A percentile compares a stretch with the other conserved stretches of the same genome.
Conservation (phyloP, 768 basidiomycete genomes). For the Trametopsis cervina region DNA sequence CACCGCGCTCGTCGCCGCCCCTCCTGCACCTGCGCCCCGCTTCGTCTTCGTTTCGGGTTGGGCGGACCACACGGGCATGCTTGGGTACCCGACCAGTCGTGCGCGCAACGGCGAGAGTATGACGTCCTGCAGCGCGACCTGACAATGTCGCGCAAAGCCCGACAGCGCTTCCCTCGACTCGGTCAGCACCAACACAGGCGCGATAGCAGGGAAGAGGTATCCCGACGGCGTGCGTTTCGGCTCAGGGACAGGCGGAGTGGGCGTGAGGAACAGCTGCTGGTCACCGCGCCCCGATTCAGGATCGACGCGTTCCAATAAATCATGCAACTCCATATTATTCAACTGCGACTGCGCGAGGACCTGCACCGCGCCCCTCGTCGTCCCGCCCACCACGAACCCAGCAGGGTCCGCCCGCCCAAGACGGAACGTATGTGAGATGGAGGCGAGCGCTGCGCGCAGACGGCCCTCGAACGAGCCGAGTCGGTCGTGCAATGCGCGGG, state of each 20-base stretch:
- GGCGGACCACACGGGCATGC: constrained; percentile 59
- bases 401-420: constrained; percentile 46
- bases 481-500: constrained; percentile 64
- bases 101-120: constrained; percentile 78
- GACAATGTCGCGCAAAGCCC: constrained; percentile 64
- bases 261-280: constrained; percentile 11
- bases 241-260: constrained; percentile 20
- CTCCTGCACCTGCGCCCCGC: constrained; percentile 35
- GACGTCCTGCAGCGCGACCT: constrained; percentile 70
- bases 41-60: constrained; percentile 40
- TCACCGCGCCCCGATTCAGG: constrained; percentile 25
- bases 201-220: constrained; percentile 9
- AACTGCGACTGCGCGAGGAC: constrained; percentile 79
- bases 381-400: constrained; percentile 46
- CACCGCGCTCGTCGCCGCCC: constrained; percentile 34
- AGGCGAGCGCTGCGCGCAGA: constrained; percentile 49
- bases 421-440: constrained; percentile 54
- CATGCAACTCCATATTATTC: constrained; percentile 72
- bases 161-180: constrained; percentile 50
- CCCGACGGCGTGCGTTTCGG: constrained; percentile 24
- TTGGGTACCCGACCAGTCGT: constrained; percentile 66
- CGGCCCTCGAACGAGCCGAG: constrained; percentile 64
- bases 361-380: constrained; percentile 61
- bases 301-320: constrained; percentile 49
- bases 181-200: constrained; percentile 36